Evolutionary conservation across 2,329 filamentous ascomycete species (phyloP).

Genomic region (Stylonectria norvegica): DNA sequence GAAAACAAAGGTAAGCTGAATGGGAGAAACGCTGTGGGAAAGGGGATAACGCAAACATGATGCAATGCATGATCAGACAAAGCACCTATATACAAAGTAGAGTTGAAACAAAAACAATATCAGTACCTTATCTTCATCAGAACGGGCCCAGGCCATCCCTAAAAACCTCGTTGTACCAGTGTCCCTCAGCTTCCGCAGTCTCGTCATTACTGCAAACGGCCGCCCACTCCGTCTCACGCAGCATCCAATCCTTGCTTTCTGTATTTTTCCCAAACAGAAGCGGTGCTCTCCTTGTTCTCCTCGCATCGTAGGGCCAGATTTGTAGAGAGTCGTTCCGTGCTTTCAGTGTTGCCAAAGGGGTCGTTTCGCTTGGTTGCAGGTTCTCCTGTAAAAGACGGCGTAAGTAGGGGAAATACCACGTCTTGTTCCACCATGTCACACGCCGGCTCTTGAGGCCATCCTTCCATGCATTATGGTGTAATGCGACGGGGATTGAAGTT

Average conservation of each 20-base stretch:
- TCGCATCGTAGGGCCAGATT: background rate
- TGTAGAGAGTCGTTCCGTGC: background rate
- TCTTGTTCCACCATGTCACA: background rate
- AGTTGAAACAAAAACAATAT: no score
- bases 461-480: background rate
- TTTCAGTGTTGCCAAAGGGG: background rate
- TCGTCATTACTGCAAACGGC: background rate
- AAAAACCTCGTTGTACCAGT: conserved; percentile 4
- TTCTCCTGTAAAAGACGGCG: background rate
- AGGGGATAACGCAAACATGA: no score
- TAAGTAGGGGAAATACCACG: background rate
- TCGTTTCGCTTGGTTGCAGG: background rate
- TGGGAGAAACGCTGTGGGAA: no score
- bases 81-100: no score
- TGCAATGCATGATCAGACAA: no score
- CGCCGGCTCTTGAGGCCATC: background rate
- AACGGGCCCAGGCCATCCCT: no score
- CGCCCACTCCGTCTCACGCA: background rate
- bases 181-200: background rate
- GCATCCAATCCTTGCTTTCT: no score
- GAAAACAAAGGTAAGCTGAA: no score
- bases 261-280: background rate
- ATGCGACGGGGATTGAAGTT: background rate
- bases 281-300: background rate
- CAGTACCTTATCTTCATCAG: no score